Base-by-base conservation (phyloP, 768 basidiomycete species). In the Rubroboletus pulcherrimus region DNA sequence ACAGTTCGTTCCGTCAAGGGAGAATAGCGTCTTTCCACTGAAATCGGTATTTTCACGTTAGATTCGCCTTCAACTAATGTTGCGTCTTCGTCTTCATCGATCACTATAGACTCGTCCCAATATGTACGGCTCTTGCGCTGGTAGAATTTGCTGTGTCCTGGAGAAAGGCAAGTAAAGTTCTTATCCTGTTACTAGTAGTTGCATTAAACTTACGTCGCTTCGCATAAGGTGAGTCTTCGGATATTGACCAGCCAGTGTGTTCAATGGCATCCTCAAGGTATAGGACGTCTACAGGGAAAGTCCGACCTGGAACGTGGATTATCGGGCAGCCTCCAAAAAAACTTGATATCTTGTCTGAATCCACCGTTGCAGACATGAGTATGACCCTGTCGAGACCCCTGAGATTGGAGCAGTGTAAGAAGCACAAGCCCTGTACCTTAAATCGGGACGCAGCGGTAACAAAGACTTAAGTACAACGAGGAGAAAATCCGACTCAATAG, bases 401-500 rank as follows among this genome's bases (percentile, higher is more conserved):
- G 34, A 69, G 54, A n/a, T 19, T 17, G 19, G 49, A 19, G 44
- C 33, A 31, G 21, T 7, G 40, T 29, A 45, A 21, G 6, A 48
- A 48, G 7, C 2, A n/a, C 43, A 12, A 17, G 34, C 37, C 7
- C 68, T 77, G 55, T 60, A 89, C 93, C 91, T 95, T n/a, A 99
- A 76, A 63, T 96, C 86, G 47, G 86, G 81, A 26, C 91, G 81
- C 59, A 87, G 82, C 52, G 79, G 73, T 49, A 97, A 71, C 34
- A 98, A 74, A 15, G 89, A 86, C 71, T 92, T 93, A 51, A 99
- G 78, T 6, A 98, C 92, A 61, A 98, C 93, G 33, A 99, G 77
- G 33, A 99, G 80, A 74, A 99, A 99, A 71, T 98, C 96, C 0
- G 93, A 95, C 67, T 99, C 96, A 61, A 99, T 97, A 7, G 87